Evolutionary conservation across 2,329 filamentous ascomycete species (phyloP).

Genomic region (Akanthomyces lecanii): DNA sequence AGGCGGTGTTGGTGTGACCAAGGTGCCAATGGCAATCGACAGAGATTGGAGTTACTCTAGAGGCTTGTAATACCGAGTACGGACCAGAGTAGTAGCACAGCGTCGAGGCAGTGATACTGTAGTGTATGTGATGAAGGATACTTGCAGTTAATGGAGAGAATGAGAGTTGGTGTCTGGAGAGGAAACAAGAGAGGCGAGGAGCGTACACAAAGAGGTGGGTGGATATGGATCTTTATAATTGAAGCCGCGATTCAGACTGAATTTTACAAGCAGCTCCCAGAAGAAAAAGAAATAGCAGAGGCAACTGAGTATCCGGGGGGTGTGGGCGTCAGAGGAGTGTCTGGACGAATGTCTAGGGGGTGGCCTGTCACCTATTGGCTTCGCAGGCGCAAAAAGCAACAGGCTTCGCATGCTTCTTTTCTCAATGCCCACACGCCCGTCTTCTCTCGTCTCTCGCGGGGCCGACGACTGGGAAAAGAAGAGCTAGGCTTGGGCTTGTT

Average conservation of each 20-base stretch:
- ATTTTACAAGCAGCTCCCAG: neutral
- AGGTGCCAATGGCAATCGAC: neutral
- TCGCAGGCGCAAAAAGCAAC: constrained; percentile 13
- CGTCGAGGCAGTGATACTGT: constrained; percentile 1
- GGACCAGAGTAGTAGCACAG: neutral
- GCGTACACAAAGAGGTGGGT: neutral
- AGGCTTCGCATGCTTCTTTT: constrained; percentile 10
- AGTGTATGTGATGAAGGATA: neutral
- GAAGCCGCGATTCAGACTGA: constrained; percentile 11
- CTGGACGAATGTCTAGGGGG: neutral
- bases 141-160: neutral
- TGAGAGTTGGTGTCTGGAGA: constrained; percentile 1
- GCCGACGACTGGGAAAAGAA: constrained; percentile 9
- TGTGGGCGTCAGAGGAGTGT: constrained; percentile 2
- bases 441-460: constrained; percentile 13
- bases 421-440: constrained; percentile 13
- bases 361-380: constrained; percentile 9
- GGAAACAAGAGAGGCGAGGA: neutral
- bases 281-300: constrained; percentile 9
- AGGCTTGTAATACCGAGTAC: neutral
- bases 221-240: constrained; percentile 14
- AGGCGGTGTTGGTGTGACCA: neutral
- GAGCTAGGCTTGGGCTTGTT: neutral
- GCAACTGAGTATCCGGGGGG: neutral
- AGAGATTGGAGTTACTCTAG: neutral